Conservation (phyloP, 306 rosid genomes). For the Cyamopsis tetragonoloba region DNA sequence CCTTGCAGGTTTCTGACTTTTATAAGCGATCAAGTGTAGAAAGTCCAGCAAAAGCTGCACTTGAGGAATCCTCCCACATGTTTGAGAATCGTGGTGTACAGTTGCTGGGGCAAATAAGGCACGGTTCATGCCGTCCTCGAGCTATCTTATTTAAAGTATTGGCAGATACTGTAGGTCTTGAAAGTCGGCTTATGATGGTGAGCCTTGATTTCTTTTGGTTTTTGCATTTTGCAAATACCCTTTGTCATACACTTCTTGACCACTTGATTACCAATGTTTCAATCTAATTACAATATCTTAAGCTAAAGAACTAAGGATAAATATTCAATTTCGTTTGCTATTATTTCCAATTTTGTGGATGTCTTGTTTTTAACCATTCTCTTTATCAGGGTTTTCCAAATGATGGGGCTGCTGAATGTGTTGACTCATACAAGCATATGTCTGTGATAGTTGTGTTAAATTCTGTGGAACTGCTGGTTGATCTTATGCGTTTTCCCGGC, state of each 20-base stretch:
- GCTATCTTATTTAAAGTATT: constrained; percentile 94
- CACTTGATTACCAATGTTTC: not conserved
- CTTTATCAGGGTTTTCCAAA: constrained; percentile 78
- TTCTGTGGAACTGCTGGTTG: constrained; percentile 82
- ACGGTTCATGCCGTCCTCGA: constrained; percentile 93
- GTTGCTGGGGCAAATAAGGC: constrained; percentile 83
- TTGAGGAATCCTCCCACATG: constrained; percentile 75
- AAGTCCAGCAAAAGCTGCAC: constrained; percentile 83
- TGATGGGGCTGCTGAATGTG: constrained; percentile 74
- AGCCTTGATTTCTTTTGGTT: constrained; percentile 32
- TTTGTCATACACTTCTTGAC: not conserved
- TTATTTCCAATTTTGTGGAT: constrained; percentile 17
- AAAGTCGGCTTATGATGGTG: constrained; percentile 87
- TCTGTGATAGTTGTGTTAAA: constrained; percentile 81
- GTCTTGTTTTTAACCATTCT: constrained; percentile 19
- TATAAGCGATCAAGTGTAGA: constrained; percentile 76
- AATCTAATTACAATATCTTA: not conserved
- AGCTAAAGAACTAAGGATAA: constrained; percentile 6
- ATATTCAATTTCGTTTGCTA: constrained; percentile 13
- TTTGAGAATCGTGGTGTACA: constrained; percentile 81
- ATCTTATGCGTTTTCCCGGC: constrained; percentile 96
- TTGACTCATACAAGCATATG: constrained; percentile 88
- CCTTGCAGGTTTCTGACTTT: constrained; percentile 77
- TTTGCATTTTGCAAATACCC: not conserved
- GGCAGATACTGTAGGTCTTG: constrained; percentile 93